Evolutionary conservation across 495 filamentous ascomycete species (phyloP), one percentile per base, ranked within the genome.

Genomic region (Daldinia decipiens): DNA sequence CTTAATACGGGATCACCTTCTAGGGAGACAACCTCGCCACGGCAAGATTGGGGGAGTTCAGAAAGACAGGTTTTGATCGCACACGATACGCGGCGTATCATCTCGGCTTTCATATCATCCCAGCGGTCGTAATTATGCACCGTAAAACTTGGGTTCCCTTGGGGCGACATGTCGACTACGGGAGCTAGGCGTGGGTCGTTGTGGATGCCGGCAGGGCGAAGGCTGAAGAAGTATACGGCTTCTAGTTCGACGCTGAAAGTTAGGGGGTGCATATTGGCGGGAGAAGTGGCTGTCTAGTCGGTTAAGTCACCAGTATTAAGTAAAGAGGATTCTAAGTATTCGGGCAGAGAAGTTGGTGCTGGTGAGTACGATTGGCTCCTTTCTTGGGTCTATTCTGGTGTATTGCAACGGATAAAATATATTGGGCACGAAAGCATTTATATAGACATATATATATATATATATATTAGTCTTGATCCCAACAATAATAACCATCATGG

Each of bases 171-270:
- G 17, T 45, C 40, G 21, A 21, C 4, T 2, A 11, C 17, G 2
- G 40, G 40, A 7, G 40, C 40, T 21, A 21, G 40, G 40, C 17
- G 40, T 45, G 40, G 15, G 21, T 19, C 40, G 2, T 19, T 19
- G 32, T 34, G 9, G 32, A 21, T 39, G 38, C 1, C 40, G n/a
- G 6, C 2, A 11, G 32, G 32, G 32, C 32, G 8, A 12, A 56
- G 7, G n/a, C 6, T 21, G 43, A 54, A 60, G 36, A 67, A 67
- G 50, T 43, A 67, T 15, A 39, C 56, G 7, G 36, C 47, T 19
- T 67, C 64, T n/a, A 60, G 56, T 15, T 67, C 56, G 9, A 67
- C 64, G 3, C 64, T 56, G 38, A 67, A 67, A 1, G 45, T 60
- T 12, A 55, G 11, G 0, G 38, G 12, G 1, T 4, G 24, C 57